Base-by-base conservation (phyloP, 2,329 filamentous ascomycete genomes). In the Paecilomyces niveus region DNA sequence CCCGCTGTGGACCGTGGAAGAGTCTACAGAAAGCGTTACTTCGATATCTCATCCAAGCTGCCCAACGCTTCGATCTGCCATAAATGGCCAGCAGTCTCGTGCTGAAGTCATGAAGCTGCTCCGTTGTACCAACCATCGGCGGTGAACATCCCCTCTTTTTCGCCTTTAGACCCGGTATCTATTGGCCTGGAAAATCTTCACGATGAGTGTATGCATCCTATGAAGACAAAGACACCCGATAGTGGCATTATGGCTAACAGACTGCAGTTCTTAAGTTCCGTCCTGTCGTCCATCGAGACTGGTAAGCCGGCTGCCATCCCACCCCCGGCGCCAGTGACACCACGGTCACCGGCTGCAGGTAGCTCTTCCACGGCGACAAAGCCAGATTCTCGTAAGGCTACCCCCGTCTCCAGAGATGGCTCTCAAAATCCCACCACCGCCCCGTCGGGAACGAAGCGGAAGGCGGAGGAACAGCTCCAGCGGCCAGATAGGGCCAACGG, bases 221-320 rank as follows among this genome's bases (percentile, higher is more conserved):
- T 53, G 18, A 9, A 24, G 32, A 26, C 52, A 58, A n/a, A 18
- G 8, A 15, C 39, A 24, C 13, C 15, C 22, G 33, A 32, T 11
- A 6, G 15, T 45, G 51, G 18, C 32, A 51, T 57, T n/a, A 55
- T 57, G 52, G 57, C 69, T 72, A 54, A 73, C 59, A 51, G 55
- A 51, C 35, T 11, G 26, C 59, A 80, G 78, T 80, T 81, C 62
- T 74, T 82, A 58, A 79, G 79, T 65, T 81, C 79, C 22, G 75
- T 81, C 45, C 74, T 82, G 60, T 76, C 78, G 58, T 81, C 79
- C 45, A 78, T 81, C 60, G 77, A 77, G 65, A 76, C 73, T 60
- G 75, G 75, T 21, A 72, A 70, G 51, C 69, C 72, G 45, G 59
- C 71, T 29, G 65, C 64, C 35, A 59, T 68, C 24, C 66, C 70